Evolutionary conservation across 352 stramenopile species (phyloP).

Genomic region (Globisporangium solare): DNA sequence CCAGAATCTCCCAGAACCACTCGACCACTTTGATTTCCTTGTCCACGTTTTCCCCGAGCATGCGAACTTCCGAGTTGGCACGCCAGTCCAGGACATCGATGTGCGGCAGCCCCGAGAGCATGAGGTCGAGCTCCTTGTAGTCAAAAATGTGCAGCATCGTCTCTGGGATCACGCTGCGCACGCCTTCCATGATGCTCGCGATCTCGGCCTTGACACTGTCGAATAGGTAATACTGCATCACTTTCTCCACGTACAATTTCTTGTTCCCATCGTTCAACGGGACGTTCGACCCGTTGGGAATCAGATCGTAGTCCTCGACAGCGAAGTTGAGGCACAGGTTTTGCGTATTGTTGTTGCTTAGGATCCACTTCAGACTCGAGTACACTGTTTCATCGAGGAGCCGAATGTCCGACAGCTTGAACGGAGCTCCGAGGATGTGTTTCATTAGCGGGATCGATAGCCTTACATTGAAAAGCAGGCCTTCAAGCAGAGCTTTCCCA

Average conservation of each 20-base stretch:
- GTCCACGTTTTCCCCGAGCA: constrained; percentile 20
- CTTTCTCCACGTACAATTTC: constrained; percentile 88
- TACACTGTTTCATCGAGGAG: constrained; percentile 72
- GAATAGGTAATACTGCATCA: constrained; percentile 95
- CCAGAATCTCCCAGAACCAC: constrained; percentile 83
- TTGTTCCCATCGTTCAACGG: constrained; percentile 94
- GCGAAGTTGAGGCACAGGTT: constrained; percentile 61
- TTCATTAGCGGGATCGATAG: constrained; percentile 65
- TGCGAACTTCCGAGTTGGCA: constrained; percentile 57
- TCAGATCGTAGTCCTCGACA: constrained; percentile 51
- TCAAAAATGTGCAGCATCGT: constrained; percentile 97
- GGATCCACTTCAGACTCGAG: constrained; percentile 57
- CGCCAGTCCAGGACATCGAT: constrained; percentile 90
- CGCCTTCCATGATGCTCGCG: constrained; percentile 67
- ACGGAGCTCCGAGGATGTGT: constrained; percentile 53
- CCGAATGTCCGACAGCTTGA: constrained; percentile 57
- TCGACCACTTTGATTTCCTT: constrained; percentile 43
- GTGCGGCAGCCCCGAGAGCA: constrained; percentile 60
- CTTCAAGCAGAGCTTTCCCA: constrained; percentile 69
- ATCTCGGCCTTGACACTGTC: constrained; percentile 90
- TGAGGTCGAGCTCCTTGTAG: constrained; percentile 94
- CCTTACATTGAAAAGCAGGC: constrained; percentile 60
- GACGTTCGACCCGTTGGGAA: constrained; percentile 49
- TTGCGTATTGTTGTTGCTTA: constrained; percentile 48
- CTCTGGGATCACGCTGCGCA: constrained; percentile 95